These are phyloP conservation scores for Rubia yunnanensis DNA, from an alignment of 257 asterid species.

Conservation along the genomic window DNA sequence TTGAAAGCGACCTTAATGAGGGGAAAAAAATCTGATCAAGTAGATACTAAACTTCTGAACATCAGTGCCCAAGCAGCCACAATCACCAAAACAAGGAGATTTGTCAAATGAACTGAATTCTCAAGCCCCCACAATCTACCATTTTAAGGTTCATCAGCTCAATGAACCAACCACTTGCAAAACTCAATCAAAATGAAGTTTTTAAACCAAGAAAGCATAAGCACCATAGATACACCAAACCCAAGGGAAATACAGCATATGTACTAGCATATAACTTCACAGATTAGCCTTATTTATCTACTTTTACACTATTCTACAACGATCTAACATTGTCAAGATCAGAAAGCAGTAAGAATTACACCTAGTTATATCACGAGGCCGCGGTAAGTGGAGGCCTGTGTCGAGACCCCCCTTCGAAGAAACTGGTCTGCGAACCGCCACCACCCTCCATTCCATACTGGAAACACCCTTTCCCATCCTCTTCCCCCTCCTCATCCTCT, in stretches of 20 bases:
- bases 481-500: constrained; percentile 29
- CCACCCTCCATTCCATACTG: constrained; percentile 19
- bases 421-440: constrained; percentile 17
- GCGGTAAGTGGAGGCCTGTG: constrained; percentile 46
- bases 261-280: background rate
- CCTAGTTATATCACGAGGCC: constrained; percentile 37
- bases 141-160: background rate
- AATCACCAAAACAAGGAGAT: background rate
- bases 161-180: background rate
- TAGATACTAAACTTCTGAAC: background rate
- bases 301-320: background rate
- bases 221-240: background rate
- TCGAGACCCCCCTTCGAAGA: constrained; percentile 21
- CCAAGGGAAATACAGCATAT: background rate
- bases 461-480: constrained; percentile 21
- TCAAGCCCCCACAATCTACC: background rate
- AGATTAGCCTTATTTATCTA: background rate
- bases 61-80: background rate
- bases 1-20: background rate
- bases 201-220: background rate
- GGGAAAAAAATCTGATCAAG: background rate
- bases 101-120: background rate
- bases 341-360: background rate
- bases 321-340: background rate
- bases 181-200: background rate